These are phyloP conservation scores for Myriosclerotinia duriaeana DNA, from an alignment of 2,329 filamentous ascomycete species.

Conservation along the genomic window DNA sequence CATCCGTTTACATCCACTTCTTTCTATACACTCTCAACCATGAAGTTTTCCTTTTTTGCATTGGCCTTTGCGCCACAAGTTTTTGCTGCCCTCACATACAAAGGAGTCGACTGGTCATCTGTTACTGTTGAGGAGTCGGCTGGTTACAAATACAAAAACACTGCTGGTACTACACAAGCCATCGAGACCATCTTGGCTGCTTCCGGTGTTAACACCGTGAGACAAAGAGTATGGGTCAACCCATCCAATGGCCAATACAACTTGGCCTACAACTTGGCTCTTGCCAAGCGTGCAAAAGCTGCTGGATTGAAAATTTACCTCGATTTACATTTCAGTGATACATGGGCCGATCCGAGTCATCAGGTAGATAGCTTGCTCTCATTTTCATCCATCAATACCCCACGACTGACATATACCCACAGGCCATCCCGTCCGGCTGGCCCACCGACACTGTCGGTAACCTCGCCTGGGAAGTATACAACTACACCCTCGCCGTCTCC, in stretches of 20 bases:
- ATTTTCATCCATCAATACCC: neutral
- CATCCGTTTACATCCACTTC: neutral
- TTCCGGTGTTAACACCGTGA: constrained; percentile 66
- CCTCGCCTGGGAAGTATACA: constrained; percentile 62
- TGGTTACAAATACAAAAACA: constrained; percentile 60
- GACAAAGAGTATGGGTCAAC: constrained; percentile 72
- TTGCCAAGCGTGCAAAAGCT: constrained; percentile 64
- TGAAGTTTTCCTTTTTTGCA: constrained; percentile 17
- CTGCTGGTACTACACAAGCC: constrained; percentile 51
- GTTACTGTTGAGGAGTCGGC: constrained; percentile 60
- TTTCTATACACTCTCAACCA: neutral
- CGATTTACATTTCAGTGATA: constrained; percentile 67
- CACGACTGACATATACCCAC: constrained; percentile 10
- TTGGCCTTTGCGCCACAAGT: constrained; percentile 23
- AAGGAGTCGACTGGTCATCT: constrained; percentile 71
- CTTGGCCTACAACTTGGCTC: constrained; percentile 66
- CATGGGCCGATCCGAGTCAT: constrained; percentile 67
- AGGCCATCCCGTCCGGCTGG: constrained; percentile 62
- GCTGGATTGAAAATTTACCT: constrained; percentile 59
- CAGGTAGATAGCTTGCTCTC: constrained; percentile 46
- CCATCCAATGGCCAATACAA: constrained; percentile 64
- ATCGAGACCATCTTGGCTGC: constrained; percentile 63
- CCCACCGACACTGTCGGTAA: constrained; percentile 55
- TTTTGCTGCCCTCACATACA: constrained; percentile 53
- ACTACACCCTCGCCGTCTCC: constrained; percentile 64